Evolutionary conservation across 2,329 filamentous ascomycete genomes (phyloP).

Genomic region (Cladosporium sp.): DNA sequence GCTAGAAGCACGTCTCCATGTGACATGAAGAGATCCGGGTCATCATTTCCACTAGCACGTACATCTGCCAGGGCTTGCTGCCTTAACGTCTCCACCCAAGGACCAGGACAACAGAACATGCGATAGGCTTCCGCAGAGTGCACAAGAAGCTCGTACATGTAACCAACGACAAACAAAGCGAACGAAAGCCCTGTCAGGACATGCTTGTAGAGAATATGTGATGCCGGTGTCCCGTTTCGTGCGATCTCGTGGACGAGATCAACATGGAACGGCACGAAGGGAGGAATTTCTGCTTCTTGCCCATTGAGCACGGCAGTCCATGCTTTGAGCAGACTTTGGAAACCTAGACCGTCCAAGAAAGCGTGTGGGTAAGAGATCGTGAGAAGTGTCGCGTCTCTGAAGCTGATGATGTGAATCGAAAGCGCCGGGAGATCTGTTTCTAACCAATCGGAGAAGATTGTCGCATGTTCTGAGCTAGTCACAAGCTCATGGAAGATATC

Average conservation of each 20-base stretch:
- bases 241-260: slow-evolving; percentile 22
- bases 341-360: slow-evolving; percentile 23
- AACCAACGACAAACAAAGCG: slow-evolving; percentile 13
- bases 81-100: slow-evolving; percentile 19
- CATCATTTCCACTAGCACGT: neutral
- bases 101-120: slow-evolving; percentile 13
- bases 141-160: slow-evolving; percentile 9
- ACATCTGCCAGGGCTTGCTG: slow-evolving; percentile 17
- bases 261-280: slow-evolving; percentile 18
- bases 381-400: slow-evolving; percentile 24
- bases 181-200: slow-evolving; percentile 8
- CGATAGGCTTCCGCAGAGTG: slow-evolving; percentile 4
- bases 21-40: slow-evolving; percentile 18
- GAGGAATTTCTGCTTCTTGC: slow-evolving; percentile 19
- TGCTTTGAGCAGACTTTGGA: slow-evolving; percentile 18
- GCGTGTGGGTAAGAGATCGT: slow-evolving; percentile 25
- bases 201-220: slow-evolving; percentile 16
- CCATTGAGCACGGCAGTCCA: slow-evolving; percentile 25
- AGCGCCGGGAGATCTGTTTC: slow-evolving; percentile 22
- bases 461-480: slow-evolving; percentile 9
- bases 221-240: slow-evolving; percentile 14
- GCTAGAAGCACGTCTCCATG: slow-evolving; percentile 28
- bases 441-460: slow-evolving; percentile 12
- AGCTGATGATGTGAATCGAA: slow-evolving; percentile 20
- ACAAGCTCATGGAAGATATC: slow-evolving; percentile 4